Conservation (phyloP, 2,329 filamentous ascomycete genomes). For the Cladobotryum mycophilum region DNA sequence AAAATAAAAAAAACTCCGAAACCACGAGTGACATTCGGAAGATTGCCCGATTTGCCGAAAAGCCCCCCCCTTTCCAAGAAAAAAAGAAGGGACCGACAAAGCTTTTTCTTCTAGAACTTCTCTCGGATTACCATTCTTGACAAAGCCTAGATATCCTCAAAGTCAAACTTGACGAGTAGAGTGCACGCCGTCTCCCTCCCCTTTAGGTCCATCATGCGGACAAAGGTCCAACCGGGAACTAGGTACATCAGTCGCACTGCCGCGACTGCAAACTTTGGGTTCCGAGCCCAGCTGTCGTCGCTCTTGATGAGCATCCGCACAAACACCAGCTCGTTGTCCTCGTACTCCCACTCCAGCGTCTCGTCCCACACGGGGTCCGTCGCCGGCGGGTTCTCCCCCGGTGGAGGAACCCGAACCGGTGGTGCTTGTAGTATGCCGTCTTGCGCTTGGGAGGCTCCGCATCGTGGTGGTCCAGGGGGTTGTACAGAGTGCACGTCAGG, state of each 20-base stretch:
- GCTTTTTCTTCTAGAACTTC: too few species aligned
- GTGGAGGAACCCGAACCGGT: constrained; percentile 50
- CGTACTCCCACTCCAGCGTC: constrained; percentile 60
- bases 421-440: constrained; percentile 54
- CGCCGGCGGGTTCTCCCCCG: constrained; percentile 50
- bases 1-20: too few species aligned
- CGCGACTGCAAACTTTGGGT: constrained; percentile 56
- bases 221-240: constrained; percentile 53
- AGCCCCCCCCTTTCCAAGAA: too few species aligned
- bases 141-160: constrained; percentile 36
- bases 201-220: constrained; percentile 58
- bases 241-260: constrained; percentile 55
- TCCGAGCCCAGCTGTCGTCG: constrained; percentile 55
- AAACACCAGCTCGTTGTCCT: constrained; percentile 61
- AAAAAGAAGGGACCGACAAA: too few species aligned
- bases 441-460: constrained; percentile 35
- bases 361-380: constrained; percentile 63
- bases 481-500: constrained; percentile 57
- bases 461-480: constrained; percentile 32
- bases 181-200: constrained; percentile 58
- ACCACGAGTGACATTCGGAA: too few species aligned
- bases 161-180: constrained; percentile 54
- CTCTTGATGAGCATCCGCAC: constrained; percentile 60
- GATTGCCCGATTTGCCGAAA: too few species aligned
- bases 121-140: too few species aligned